These are phyloP conservation scores for Cyberlindnera petersonii DNA, from an alignment of 805 yeast genomes.

Conservation along the genomic window DNA sequence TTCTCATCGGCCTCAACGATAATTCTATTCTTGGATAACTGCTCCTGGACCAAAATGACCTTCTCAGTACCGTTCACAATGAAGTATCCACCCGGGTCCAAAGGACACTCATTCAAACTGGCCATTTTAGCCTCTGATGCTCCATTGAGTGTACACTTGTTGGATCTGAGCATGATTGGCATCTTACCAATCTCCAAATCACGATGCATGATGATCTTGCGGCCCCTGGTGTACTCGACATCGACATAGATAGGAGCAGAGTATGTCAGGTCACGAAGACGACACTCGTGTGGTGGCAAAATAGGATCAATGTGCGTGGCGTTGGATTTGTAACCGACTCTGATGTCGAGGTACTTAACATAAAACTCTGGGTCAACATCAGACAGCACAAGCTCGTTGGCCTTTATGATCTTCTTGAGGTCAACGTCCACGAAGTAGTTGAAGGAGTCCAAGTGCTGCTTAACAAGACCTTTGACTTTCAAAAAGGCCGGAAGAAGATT, in stretches of 20 bases:
- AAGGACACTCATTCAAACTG: conserved; percentile 82
- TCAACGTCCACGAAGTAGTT: conserved; percentile 94
- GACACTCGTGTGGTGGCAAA: conserved; percentile 90
- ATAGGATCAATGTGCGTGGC: conserved; percentile 53
- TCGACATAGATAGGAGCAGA: conserved; percentile 95
- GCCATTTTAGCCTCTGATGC: conserved; percentile 85
- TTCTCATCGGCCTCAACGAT: conserved; percentile 97
- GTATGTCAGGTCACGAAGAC: conserved; percentile 89
- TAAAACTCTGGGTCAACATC: conserved; percentile 98
- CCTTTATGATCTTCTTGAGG: conserved; percentile 84
- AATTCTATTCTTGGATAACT: conserved; percentile 92
- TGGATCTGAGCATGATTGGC: conserved; percentile 97
- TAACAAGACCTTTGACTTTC: conserved; percentile 92
- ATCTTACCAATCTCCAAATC: conserved; percentile 94
- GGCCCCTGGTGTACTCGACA: conserved; percentile 94
- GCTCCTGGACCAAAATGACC: conserved; percentile 95
- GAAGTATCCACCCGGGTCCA: conserved; percentile 98
- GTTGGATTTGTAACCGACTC: conserved; percentile 81
- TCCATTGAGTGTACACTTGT: conserved; percentile 83
- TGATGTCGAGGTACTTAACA: conserved; percentile 84
- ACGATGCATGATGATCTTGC: conserved; percentile 83
- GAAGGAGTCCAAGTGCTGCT: conserved; percentile 97
- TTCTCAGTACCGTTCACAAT: conserved; percentile 98
- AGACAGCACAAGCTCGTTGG: conserved; percentile 82
- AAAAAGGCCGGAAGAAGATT: conserved; percentile 91